Evolutionary conservation across 352 stramenopile genomes (phyloP).

Genomic region (Phytophthora nicotianae): DNA sequence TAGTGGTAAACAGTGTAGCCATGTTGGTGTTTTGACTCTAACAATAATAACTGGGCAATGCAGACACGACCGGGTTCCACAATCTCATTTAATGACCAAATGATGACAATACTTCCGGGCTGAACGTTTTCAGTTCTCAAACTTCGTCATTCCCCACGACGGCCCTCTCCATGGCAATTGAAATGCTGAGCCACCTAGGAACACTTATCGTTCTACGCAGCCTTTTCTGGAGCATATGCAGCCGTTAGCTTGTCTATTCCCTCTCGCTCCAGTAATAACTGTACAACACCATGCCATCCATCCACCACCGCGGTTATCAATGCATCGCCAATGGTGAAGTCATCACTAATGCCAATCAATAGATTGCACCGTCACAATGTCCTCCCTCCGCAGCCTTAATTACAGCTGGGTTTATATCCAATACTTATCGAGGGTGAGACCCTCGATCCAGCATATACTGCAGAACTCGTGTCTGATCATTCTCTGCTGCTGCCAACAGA

Average conservation of each 20-base stretch:
- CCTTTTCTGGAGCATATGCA: slow-evolving; percentile 11
- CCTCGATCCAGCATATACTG: slow-evolving; percentile 15
- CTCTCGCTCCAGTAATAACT: slow-evolving; percentile 4
- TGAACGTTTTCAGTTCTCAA: neutral
- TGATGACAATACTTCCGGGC: neutral
- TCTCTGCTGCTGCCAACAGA: slow-evolving; percentile 3
- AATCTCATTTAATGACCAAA: neutral
- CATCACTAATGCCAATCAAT: slow-evolving; percentile 9
- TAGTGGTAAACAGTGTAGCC: slow-evolving; percentile 6
- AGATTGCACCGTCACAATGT: slow-evolving; percentile 15
- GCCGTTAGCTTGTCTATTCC: neutral
- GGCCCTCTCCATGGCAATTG: neutral
- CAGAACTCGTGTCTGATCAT: slow-evolving; percentile 8
- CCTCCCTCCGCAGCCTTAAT: slow-evolving; percentile 4
- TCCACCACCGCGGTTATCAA: slow-evolving; percentile 1
- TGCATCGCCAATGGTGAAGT: slow-evolving; percentile 4
- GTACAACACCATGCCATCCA: slow-evolving; percentile 1
- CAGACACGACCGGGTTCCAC: neutral
- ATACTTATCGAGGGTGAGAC: neutral
- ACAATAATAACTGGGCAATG: slow-evolving; percentile 6
- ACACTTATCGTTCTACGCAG: slow-evolving; percentile 1
- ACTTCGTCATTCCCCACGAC: neutral
- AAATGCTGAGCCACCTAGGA: slow-evolving; percentile 10
- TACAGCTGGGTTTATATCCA: slow-evolving; percentile 4
- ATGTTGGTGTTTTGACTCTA: slow-evolving; percentile 2